Percentiles rank a stretch among this genome's conserved stretches.
These are phyloP conservation scores for Fusarium globosum DNA, from an alignment of 2,329 filamentous ascomycete species.

Conservation along the genomic window DNA sequence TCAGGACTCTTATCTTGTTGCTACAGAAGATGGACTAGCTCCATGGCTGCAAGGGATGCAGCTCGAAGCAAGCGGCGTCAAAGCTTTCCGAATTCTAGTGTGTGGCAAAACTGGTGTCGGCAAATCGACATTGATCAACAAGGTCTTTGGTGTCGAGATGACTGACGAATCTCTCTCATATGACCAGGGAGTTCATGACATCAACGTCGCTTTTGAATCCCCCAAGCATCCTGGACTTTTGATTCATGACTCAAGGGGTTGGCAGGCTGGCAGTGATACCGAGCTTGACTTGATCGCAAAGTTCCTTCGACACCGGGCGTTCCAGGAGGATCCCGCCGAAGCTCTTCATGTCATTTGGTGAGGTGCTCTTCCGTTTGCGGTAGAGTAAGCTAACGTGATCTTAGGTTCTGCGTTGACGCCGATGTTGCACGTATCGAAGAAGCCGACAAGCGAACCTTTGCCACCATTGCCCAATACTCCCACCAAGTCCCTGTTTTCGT, in stretches of 20 bases:
- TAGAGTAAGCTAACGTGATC: background rate
- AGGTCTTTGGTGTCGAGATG: slow-evolving; percentile 44
- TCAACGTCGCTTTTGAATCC: slow-evolving; percentile 43
- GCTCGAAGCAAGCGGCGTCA: slow-evolving; percentile 40
- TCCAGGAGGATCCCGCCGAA: slow-evolving; percentile 41
- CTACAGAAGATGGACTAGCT: slow-evolving; percentile 9
- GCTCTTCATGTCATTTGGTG: slow-evolving; percentile 43
- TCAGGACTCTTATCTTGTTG: slow-evolving; percentile 30
- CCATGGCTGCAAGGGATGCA: slow-evolving; percentile 42
- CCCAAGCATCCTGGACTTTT: slow-evolving; percentile 40
- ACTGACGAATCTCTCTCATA: slow-evolving; percentile 40
- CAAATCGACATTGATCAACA: slow-evolving; percentile 45
- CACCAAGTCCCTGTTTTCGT: slow-evolving; percentile 44
- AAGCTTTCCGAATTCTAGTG: slow-evolving; percentile 41
- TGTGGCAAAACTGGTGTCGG: slow-evolving; percentile 44
- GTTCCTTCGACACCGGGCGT: slow-evolving; percentile 41
- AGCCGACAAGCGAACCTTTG: slow-evolving; percentile 43
- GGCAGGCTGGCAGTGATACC: slow-evolving; percentile 41
- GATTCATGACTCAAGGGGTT: slow-evolving; percentile 43
- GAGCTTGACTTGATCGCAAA: slow-evolving; percentile 44
- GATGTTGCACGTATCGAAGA: slow-evolving; percentile 44
- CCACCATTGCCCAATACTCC: slow-evolving; percentile 42
- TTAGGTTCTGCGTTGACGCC: slow-evolving; percentile 42
- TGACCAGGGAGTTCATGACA: slow-evolving; percentile 42
- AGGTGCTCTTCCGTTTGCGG: rapidly evolving